Base-by-base conservation (phyloP, 2,329 filamentous ascomycete species). In the Pseudophaeomoniella oleicola region DNA sequence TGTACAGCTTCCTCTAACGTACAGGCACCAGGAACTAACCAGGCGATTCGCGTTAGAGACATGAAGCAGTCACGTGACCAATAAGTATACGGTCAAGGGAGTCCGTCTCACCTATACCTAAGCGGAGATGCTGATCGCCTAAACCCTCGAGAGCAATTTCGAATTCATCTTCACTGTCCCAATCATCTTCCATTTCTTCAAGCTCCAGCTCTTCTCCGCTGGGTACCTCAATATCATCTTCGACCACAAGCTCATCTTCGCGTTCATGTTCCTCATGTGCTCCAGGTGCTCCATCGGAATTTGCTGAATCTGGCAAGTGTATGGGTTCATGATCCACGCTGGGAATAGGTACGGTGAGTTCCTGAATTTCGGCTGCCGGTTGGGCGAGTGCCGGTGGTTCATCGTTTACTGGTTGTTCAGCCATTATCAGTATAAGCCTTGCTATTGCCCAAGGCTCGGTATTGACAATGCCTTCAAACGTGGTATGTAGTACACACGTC, bases 1-100 rank as follows among this genome's bases (percentile, higher is more conserved):
- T 66, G 63, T 40, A 70, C 63, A 16, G 80, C 75, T 59, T 93
- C 80, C 43, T 81, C 72, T 9, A 75, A 64, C 1, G 75, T 76
- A 58, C 78, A 83, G 16, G 62, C 60, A 40, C 69, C 68, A 27
- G 70, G 55, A n/a, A 59, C 54, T 57, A n/a, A n/a, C n/a, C n/a
- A n/a, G n/a, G n/a, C n/a, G n/a, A n/a, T n/a, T n/a, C n/a, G n/a
- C n/a, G n/a, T n/a, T n/a, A n/a, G n/a, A n/a, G n/a, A n/a, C n/a
- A n/a, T n/a, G n/a, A n/a, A n/a, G n/a, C n/a, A n/a, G n/a, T n/a
- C n/a, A n/a, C n/a, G n/a, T n/a, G n/a, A n/a, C n/a, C n/a, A n/a
- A n/a, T n/a, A n/a, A n/a, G n/a, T n/a, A n/a, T n/a, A n/a, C 6
- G n/a, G 22, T n/a, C 22, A 27, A 27, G 22, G 22, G 22, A 27